Conservation (phyloP, 257 asterid genomes). For the Scutellaria baicalensis region DNA sequence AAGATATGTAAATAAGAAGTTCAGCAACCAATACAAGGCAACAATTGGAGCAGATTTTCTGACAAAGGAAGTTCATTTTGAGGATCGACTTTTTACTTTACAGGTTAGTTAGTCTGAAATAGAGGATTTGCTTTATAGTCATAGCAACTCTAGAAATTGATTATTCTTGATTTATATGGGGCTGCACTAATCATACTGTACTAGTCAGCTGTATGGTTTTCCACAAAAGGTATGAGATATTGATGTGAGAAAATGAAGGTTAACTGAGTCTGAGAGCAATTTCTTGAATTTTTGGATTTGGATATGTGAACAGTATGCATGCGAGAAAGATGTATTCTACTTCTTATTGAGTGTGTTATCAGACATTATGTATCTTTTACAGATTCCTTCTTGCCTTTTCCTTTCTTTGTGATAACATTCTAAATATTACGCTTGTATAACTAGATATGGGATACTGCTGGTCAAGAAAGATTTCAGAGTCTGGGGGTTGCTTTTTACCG, state of each 20-base stretch:
- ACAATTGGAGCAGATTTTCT: constrained; percentile 98
- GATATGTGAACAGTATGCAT: not conserved
- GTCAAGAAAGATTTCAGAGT: constrained; percentile 98
- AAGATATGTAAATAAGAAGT: constrained; percentile 97
- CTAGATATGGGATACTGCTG: constrained; percentile 99
- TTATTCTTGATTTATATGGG: not conserved
- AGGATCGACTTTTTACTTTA: constrained; percentile 88
- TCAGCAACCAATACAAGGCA: constrained; percentile 98
- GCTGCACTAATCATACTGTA: too few relatives aligned
- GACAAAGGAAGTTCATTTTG: constrained; percentile 98
- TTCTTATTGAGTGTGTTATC: not conserved
- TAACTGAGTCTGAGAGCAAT: not conserved
- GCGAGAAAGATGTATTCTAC: too few relatives aligned
- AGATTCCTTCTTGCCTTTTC: not conserved
- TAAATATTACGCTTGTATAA: not conserved
- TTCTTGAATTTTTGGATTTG: not conserved
- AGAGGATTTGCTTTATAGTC: not conserved
- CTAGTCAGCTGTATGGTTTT: too few relatives aligned
- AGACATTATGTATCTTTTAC: not conserved
- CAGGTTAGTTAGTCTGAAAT: constrained; percentile 45
- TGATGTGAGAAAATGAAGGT: not conserved
- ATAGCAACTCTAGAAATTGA: not conserved
- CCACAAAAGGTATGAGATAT: too few relatives aligned
- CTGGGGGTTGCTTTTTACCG: constrained; percentile 99
- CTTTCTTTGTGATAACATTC: not conserved